Conservation (phyloP, 768 basidiomycete species). For the Phanerodontia chrysosporium region DNA sequence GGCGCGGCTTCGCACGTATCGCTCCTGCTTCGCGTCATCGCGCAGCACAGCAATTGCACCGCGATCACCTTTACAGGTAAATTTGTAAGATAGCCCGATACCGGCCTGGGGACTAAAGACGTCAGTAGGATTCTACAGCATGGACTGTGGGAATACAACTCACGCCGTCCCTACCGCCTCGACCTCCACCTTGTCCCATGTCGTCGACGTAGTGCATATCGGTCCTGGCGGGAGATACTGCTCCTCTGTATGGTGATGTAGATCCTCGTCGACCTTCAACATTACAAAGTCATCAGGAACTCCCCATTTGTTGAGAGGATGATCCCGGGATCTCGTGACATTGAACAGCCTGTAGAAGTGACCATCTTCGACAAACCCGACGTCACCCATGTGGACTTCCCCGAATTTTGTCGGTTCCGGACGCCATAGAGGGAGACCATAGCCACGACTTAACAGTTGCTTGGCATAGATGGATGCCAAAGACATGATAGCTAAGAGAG, state of each 20-base stretch:
- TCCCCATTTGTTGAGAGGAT: background rate
- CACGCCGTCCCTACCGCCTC: background rate
- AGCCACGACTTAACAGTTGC: conserved; percentile 8
- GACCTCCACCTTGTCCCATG: background rate
- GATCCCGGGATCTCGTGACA: background rate
- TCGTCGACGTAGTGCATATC: background rate
- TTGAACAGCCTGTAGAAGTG: conserved; percentile 19
- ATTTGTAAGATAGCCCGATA: background rate
- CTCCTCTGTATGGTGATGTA: background rate
- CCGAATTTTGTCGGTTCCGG: conserved; percentile 12
- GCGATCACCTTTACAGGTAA: background rate
- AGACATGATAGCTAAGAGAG: background rate
- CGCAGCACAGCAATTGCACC: background rate
- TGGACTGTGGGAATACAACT: too few relatives aligned
- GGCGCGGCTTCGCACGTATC: background rate
- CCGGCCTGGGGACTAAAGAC: background rate
- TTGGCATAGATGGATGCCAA: conserved; percentile 11
- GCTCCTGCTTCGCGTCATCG: background rate
- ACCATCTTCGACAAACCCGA: conserved; percentile 15
- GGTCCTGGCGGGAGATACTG: background rate
- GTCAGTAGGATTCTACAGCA: too few relatives aligned
- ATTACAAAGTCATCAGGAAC: background rate
- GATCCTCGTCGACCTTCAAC: background rate
- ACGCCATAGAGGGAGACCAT: conserved; percentile 18
- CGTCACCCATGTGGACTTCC: conserved; percentile 17